A percentile compares a stretch with the other conserved stretches of the same genome.
These are phyloP conservation scores for Pilaira anomala DNA, from an alignment of 192 early-diverging fungal genomes.

Conservation along the genomic window DNA sequence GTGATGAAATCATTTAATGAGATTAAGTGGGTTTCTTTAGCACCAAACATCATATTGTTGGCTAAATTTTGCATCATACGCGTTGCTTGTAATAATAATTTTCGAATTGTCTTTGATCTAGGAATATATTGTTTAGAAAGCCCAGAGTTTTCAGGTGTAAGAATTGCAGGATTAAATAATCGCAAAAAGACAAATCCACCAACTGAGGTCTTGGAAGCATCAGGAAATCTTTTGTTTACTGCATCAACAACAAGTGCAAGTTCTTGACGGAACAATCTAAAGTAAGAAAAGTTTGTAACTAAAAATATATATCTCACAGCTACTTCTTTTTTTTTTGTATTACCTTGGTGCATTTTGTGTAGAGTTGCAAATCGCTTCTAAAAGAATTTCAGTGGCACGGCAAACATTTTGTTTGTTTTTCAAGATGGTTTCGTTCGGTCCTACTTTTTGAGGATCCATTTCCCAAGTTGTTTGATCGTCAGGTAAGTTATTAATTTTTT, in stretches of 20 bases:
- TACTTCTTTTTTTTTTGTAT: not conserved
- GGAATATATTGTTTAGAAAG: slow-evolving; percentile 59
- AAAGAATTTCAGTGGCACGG: slow-evolving; percentile 63
- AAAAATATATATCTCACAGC: not conserved
- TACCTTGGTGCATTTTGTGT: slow-evolving; percentile 60
- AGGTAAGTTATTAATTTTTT: slow-evolving; percentile 46
- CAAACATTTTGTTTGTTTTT: slow-evolving; percentile 76
- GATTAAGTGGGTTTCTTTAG: slow-evolving; percentile 90
- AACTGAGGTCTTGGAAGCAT: slow-evolving; percentile 79
- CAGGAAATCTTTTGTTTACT: slow-evolving; percentile 77
- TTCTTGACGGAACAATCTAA: slow-evolving; percentile 65
- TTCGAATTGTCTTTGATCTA: slow-evolving; percentile 64
- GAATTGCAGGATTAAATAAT: slow-evolving; percentile 91
- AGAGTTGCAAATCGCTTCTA: slow-evolving; percentile 79
- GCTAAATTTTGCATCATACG: slow-evolving; percentile 97
- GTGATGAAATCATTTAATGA: slow-evolving; percentile 84
- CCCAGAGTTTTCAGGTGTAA: slow-evolving; percentile 79
- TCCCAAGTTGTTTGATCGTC: slow-evolving; percentile 66
- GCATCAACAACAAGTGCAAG: slow-evolving; percentile 73
- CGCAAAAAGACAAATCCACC: slow-evolving; percentile 94
- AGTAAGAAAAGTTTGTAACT: not conserved
- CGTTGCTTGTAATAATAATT: slow-evolving; percentile 82
- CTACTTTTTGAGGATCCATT: slow-evolving; percentile 76
- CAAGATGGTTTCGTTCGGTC: slow-evolving; percentile 57
- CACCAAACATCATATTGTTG: slow-evolving; percentile 94